Evolutionary conservation across 2,329 filamentous ascomycete genomes (phyloP).

Genomic region (Stachybotrys echinatus): DNA sequence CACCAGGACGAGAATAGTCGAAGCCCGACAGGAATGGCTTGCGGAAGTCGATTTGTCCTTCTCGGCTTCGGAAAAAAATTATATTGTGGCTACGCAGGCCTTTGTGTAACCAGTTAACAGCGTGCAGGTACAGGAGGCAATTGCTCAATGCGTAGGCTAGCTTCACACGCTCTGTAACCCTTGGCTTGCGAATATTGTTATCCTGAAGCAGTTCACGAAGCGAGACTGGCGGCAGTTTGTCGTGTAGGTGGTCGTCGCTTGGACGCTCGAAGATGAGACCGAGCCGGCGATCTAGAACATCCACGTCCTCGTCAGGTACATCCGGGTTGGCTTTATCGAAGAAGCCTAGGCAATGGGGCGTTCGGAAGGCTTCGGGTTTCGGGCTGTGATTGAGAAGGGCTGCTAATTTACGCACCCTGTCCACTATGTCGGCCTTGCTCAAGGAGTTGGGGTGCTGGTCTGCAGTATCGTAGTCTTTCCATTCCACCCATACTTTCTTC

Average conservation of each 20-base stretch:
- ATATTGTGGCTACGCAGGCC: conserved; percentile 50
- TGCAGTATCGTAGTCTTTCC: conserved; percentile 42
- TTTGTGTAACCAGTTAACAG: conserved; percentile 54
- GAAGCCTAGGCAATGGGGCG: conserved; percentile 46
- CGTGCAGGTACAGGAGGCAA: conserved; percentile 49
- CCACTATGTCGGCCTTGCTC: conserved; percentile 35
- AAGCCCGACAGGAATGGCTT: conserved; percentile 46
- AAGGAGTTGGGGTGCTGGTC: conserved; percentile 27
- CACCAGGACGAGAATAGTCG: conserved; percentile 47
- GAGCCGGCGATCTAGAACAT: conserved; percentile 36
- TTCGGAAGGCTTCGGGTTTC: conserved; percentile 43
- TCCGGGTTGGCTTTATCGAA: conserved; percentile 37
- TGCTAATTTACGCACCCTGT: conserved; percentile 41
- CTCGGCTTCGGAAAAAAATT: conserved; percentile 38
- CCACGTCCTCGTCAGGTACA: conserved; percentile 30
- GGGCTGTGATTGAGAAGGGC: conserved; percentile 39
- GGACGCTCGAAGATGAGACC: conserved; percentile 51
- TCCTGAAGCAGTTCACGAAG: conserved; percentile 40
- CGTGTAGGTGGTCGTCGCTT: conserved; percentile 24
- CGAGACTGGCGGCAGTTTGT: conserved; percentile 35
- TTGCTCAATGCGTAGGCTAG: conserved; percentile 47
- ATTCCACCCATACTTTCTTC: conserved; percentile 43
- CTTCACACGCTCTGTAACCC: conserved; percentile 44
- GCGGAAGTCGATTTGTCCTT: conserved; percentile 27
- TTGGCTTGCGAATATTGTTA: conserved; percentile 31